Conservation (phyloP, 139 green algal species). For the Chlamydomonas schloesseri region DNA sequence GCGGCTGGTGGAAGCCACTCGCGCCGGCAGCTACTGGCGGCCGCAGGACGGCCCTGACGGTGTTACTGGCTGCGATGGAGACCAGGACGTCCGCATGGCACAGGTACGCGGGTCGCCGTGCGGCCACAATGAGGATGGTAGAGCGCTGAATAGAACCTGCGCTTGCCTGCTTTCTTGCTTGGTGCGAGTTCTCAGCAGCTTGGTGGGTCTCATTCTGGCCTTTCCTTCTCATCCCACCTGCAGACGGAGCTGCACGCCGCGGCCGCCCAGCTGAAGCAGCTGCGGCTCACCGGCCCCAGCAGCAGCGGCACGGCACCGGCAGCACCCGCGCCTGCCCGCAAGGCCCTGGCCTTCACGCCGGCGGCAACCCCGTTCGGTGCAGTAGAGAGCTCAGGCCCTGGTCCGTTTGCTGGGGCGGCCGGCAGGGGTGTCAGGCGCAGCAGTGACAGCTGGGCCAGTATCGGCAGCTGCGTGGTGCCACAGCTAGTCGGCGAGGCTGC, state of each 20-base stretch:
- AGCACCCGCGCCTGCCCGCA: neutral
- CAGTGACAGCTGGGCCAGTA: constrained; percentile 16
- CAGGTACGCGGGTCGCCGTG: too few species aligned
- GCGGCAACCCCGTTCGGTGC: neutral
- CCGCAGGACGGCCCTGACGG: neutral
- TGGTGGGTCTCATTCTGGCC: too few species aligned
- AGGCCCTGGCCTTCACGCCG: constrained; percentile 18
- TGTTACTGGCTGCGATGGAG: neutral
- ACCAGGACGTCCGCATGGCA: neutral
- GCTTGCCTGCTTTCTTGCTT: too few species aligned
- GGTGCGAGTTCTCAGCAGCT: too few species aligned
- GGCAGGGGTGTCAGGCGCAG: neutral
- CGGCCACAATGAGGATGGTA: too few species aligned
- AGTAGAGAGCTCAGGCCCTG: too few species aligned
- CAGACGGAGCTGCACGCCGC: neutral
- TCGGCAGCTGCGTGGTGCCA: neutral
- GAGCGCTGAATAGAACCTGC: too few species aligned
- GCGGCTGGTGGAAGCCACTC: too few species aligned
- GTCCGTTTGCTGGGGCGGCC: too few species aligned
- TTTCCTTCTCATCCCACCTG: too few species aligned
- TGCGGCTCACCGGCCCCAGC: neutral
- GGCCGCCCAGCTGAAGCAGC: neutral
- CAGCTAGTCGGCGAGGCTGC: too few species aligned
- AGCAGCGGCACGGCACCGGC: neutral
- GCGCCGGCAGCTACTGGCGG: too few species aligned